Conservation (phyloP, 2,329 filamentous ascomycete species). For the Macrophomina phaseolina region DNA sequence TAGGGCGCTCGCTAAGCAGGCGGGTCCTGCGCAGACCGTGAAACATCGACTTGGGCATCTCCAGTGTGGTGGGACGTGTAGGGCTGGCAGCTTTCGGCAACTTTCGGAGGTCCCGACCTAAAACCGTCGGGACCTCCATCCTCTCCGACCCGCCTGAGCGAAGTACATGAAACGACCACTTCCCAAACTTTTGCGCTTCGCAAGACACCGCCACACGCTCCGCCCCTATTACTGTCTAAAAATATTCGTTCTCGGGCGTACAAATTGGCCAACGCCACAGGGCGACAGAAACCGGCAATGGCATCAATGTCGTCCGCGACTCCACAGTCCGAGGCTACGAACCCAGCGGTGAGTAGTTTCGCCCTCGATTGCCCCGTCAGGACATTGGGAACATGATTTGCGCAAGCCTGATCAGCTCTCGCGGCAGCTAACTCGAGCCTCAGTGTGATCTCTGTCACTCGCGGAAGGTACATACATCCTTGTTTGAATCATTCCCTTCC, state of each 20-base stretch:
- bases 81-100: constrained; percentile 4
- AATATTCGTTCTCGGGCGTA: constrained; percentile 18
- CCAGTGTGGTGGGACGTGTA: background rate
- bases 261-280: constrained; percentile 21
- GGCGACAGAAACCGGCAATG: background rate
- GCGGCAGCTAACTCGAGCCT: constrained; percentile 3
- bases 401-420: background rate
- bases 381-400: background rate
- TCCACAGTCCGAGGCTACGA: constrained; percentile 11
- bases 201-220: constrained; percentile 13
- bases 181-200: background rate
- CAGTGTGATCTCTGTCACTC: constrained; percentile 20
- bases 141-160: constrained; percentile 1
- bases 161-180: constrained; percentile 5
- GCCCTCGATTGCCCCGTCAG: background rate
- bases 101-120: background rate
- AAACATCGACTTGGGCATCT: background rate
- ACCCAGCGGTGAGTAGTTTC: constrained; percentile 11
- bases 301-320: constrained; percentile 16
- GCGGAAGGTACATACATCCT: constrained; percentile 2
- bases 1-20: background rate
- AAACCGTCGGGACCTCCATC: background rate
- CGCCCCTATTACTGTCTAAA: constrained; percentile 13
- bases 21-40: background rate
- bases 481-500: background rate